Percentiles rank a stretch among this genome's conserved stretches.
Evolutionary conservation across 495 filamentous ascomycete genomes (phyloP).

Genomic region (Penicillium tannophilum): DNA sequence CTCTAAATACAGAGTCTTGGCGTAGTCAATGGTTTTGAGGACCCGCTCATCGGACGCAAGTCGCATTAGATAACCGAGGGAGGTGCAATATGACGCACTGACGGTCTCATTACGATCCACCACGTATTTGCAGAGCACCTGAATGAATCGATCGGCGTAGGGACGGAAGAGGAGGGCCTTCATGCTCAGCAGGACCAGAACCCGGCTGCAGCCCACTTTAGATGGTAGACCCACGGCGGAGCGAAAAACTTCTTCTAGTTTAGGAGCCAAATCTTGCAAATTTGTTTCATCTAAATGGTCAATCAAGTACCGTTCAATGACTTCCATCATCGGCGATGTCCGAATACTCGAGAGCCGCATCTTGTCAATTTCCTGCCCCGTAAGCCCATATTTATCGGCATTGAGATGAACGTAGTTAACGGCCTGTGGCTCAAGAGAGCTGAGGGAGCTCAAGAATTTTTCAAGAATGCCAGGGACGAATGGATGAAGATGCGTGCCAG

Average conservation of each 20-base stretch:
- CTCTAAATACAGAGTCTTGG: constrained; percentile 73
- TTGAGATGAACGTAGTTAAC: constrained; percentile 93
- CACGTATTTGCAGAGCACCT: constrained; percentile 73
- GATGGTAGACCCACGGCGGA: constrained; percentile 86
- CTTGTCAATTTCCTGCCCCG: constrained; percentile 82
- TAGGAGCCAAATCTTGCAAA: constrained; percentile 71
- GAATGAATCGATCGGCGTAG: constrained; percentile 76
- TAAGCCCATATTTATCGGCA: constrained; percentile 80
- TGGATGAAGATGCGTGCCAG: constrained; percentile 67
- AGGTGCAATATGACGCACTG: constrained; percentile 78
- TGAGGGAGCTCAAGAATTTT: constrained; percentile 76
- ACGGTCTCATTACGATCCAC: constrained; percentile 92
- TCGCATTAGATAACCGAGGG: constrained; percentile 82
- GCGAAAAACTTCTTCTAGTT: constrained; percentile 76
- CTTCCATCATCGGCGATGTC: constrained; percentile 88
- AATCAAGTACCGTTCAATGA: constrained; percentile 80
- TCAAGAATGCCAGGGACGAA: constrained; percentile 82
- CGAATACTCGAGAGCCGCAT: constrained; percentile 77
- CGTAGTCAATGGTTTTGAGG: constrained; percentile 63
- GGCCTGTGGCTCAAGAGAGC: constrained; percentile 79
- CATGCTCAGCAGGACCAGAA: constrained; percentile 85
- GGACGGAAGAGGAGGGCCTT: constrained; percentile 71
- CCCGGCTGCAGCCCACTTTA: constrained; percentile 85
- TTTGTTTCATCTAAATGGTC: constrained; percentile 77
- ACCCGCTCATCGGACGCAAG: constrained; percentile 70